A percentile compares a stretch with the other conserved stretches of the same genome.
These are phyloP conservation scores for Candida coleopterorum DNA, from an alignment of 805 yeast species.

Conservation along the genomic window DNA sequence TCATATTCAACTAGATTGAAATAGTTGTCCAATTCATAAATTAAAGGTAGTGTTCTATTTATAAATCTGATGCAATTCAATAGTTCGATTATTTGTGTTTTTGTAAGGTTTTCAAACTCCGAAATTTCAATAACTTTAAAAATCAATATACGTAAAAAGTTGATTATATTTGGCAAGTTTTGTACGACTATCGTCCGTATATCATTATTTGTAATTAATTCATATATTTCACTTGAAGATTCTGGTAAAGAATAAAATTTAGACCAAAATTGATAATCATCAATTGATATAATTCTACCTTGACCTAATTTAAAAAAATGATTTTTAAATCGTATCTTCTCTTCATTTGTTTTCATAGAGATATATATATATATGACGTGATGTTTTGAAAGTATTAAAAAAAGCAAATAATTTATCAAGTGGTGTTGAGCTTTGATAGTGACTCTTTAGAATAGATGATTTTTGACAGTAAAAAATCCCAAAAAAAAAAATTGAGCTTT, in stretches of 20 bases:
- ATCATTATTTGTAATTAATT: slow-evolving; percentile 52
- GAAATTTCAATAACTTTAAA: slow-evolving; percentile 18
- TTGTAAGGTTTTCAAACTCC: slow-evolving; percentile 7
- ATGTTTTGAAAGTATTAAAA: no score
- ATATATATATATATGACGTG: neutral
- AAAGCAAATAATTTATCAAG: no score
- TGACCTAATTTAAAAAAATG: slow-evolving; percentile 58
- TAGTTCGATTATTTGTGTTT: slow-evolving; percentile 29
- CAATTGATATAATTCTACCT: slow-evolving; percentile 27
- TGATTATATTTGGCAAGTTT: slow-evolving; percentile 53
- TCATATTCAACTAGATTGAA: slow-evolving; percentile 20
- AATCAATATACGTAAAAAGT: slow-evolving; percentile 38
- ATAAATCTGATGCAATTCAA: slow-evolving; percentile 62
- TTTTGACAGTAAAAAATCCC: slow-evolving; percentile 1
- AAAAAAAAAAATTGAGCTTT: no score
- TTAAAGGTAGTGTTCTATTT: slow-evolving; percentile 59
- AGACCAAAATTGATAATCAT: slow-evolving; percentile 26
- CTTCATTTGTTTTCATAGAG: slow-evolving; percentile 71
- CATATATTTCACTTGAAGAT: slow-evolving; percentile 52
- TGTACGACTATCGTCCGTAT: slow-evolving; percentile 54
- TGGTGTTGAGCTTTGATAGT: no score
- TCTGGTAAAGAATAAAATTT: slow-evolving; percentile 37
- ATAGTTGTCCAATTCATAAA: slow-evolving; percentile 49
- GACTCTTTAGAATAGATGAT: no score
- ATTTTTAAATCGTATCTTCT: slow-evolving; percentile 54